Conservation (phyloP, 176 grass and related monocot genomes). For the Bromus sterilis region DNA sequence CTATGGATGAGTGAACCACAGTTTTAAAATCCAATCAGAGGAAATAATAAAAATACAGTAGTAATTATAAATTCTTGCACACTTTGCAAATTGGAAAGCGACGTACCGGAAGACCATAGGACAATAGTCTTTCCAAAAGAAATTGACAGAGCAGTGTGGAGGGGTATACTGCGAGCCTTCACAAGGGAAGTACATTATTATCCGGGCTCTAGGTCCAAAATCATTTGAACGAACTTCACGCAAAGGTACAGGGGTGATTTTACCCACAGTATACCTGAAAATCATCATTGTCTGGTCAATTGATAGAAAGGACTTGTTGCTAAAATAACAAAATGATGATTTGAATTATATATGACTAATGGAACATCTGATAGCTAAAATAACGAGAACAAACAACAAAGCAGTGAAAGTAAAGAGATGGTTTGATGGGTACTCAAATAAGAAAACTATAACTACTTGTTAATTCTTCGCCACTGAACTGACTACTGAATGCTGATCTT, state of each 20-base stretch:
- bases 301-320: background rate
- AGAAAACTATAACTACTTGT: background rate
- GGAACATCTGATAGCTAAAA: background rate
- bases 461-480: background rate
- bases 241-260: constrained; percentile 95
- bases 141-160: constrained; percentile 83
- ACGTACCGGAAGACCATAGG: constrained; percentile 93
- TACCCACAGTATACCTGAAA: constrained; percentile 88
- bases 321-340: background rate
- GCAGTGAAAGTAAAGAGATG: background rate
- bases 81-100: constrained; percentile 16
- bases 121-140: constrained; percentile 99
- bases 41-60: background rate
- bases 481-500: constrained; percentile 8
- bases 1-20: background rate
- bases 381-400: background rate
- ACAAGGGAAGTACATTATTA: constrained; percentile 86
- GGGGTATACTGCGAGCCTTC: constrained; percentile 93
- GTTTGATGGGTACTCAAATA: constrained; percentile 9
- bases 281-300: background rate
- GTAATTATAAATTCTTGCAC: background rate
- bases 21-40: background rate
- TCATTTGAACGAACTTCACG: constrained; percentile 95
- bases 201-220: constrained; percentile 88
- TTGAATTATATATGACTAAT: background rate